Base-by-base conservation (phyloP, 2,329 filamentous ascomycete species). In the Beauveria scarabaeidicola region DNA sequence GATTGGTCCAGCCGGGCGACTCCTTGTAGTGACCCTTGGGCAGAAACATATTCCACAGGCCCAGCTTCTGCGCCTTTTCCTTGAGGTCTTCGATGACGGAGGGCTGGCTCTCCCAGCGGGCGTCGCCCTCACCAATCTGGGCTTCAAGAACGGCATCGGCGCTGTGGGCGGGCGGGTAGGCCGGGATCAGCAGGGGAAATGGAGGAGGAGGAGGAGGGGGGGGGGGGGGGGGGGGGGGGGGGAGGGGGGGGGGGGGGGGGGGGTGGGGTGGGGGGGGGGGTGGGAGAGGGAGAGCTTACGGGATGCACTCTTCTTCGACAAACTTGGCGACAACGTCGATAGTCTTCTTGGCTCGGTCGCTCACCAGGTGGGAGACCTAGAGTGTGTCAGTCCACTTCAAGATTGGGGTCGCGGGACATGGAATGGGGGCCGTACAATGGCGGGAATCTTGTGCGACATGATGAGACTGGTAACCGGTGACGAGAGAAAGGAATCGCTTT, bases 41-140 rank as follows among this genome's bases (percentile, higher is more conserved):
- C 66, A 99, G 76, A 80, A 99, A 99, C 87, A 99, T 89, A 77
- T 99, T 99, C 94, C 94, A 99, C 50, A 99, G 80, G 1, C 93
- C 94, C 27, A 96, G 82, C 66, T 88, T 81, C 69, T 81, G 83
- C 48, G 93, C 94, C 73, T 91, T 89, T 64, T 76, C 78, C 82
- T 97, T 97, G 67, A 99, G 82, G 59, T 94, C 87, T 66, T 99
- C 94, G 63, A 99, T 83, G 67, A 97, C 81, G 46, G 80, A 72
- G 1, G 94, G 93, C 72, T 95, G 89, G 43, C 80, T 76, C 65
- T 88, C 82, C 88, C 93, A 97, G 78, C 93, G 85, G 63, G 83
- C 76, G 53, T 86, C 80, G 63, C 89, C 90, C 61, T 86, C 75
- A 67, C 91, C 91, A 58, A 95, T 80, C 75, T 95, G 90, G 66